Percentiles rank a stretch among this genome's conserved stretches.
phyloP scores from a whole-genome alignment of 345 rosid species.

The Eucalyptus pauciflora region DNA sequence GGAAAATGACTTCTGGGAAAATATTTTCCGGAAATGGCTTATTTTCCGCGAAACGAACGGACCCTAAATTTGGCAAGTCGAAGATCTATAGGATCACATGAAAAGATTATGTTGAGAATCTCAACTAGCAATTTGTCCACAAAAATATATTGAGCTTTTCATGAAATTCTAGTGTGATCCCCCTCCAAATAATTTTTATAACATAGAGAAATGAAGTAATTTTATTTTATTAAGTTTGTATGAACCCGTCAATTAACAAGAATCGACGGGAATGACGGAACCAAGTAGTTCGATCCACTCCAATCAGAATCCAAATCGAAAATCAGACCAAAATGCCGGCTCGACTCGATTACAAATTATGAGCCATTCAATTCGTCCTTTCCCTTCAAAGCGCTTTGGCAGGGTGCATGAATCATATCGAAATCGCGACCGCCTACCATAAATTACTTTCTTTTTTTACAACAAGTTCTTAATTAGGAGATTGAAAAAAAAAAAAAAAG shows the following conservation, averaged over 20 bases:
- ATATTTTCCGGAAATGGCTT: no score
- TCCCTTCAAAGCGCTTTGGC: neutral
- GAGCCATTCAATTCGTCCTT: rapidly evolving
- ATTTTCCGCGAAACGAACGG: no score
- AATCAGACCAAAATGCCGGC: rapidly evolving
- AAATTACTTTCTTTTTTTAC: neutral
- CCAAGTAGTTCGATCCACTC: neutral
- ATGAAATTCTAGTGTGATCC: neutral
- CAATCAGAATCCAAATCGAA: rapidly evolving
- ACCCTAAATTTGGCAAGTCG: neutral
- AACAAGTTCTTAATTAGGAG: rapidly evolving
- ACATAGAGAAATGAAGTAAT: neutral
- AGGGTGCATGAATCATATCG: rapidly evolving
- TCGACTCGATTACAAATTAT: rapidly evolving
- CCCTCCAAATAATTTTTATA: neutral
- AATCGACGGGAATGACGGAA: no score
- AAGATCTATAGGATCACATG: neutral
- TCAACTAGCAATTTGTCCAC: neutral
- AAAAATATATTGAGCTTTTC: neutral
- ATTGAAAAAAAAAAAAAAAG: rapidly evolving
- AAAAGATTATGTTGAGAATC: neutral
- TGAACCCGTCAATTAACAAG: rapidly evolving
- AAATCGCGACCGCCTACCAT: neutral
- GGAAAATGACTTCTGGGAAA: no score
- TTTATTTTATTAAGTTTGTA: neutral